Evolutionary conservation across 2,329 filamentous ascomycete genomes (phyloP), one percentile per base, ranked within the genome.

Genomic region (Verticillium nonalfalfae): DNA sequence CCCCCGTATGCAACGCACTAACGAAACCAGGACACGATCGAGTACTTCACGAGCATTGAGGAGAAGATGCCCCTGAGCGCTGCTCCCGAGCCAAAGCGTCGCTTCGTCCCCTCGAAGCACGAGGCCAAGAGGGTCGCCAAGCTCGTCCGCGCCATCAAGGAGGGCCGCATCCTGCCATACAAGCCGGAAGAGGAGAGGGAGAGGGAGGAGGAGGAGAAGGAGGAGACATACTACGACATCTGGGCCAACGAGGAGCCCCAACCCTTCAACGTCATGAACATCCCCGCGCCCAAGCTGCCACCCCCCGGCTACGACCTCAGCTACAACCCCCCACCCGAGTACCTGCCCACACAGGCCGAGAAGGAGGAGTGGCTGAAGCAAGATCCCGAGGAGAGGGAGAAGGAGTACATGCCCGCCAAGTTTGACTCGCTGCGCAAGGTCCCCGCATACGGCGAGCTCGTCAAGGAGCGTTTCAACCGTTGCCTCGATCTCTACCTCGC

Each of bases 121-220:
- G 95, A 99, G 76, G 90, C 91, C 36, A 97, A 97, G 80, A 87
- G 93, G 61, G 86, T 99, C 59, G 97, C 97, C 86, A 98, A 99
- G 79, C 87, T 99, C 70, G 95, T 98, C 60, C 92, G 91, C 71
- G 95, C 95, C 40, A 99, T 99, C 68, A 88, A 90, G 66, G 94
- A 98, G 76, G 95, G 96, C 39, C 87, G 93, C 58, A 98, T 99
- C 67, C 79, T 96, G 70, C 96, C 96, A 4, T 96, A 96, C 78
- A 92, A 88, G 72, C 86, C 92, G 4, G 87, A 87, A 0, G 82
- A 87, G 69, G 90, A 84, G 66, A 78, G 75, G 54, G 76, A 91
- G 68, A 84, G 88, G 64, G 86, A 93, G 66, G 86, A 91, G 61
- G 85, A 90, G 59, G 87, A 91, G 61, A 81, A 90, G 62, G 87